Evolutionary conservation across 306 rosid genomes (phyloP).

Genomic region (Phaseolus lunatus): DNA sequence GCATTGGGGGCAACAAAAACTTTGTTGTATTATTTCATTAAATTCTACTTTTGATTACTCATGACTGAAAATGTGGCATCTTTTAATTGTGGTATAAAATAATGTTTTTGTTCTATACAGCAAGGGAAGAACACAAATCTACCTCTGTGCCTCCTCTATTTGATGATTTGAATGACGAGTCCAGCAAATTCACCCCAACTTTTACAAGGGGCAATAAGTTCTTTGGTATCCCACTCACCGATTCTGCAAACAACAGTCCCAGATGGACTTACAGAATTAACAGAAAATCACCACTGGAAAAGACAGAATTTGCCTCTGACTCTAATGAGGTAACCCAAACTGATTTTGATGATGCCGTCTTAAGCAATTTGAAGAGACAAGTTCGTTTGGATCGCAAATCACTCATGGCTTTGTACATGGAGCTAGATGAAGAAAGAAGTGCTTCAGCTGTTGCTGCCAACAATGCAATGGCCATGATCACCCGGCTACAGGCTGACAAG

Average conservation of each 20-base stretch:
- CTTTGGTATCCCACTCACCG: slow-evolving; percentile 80
- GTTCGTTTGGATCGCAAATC: slow-evolving; percentile 85
- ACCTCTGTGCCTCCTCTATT: slow-evolving; percentile 53
- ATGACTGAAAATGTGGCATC: slow-evolving; percentile 8
- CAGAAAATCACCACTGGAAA: slow-evolving; percentile 65
- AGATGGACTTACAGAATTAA: slow-evolving; percentile 58
- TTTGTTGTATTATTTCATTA: not conserved
- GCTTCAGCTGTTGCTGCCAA: slow-evolving; percentile 95
- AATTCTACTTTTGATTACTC: not conserved
- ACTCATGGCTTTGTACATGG: slow-evolving; percentile 85
- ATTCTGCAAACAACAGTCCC: slow-evolving; percentile 72
- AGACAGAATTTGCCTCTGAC: slow-evolving; percentile 58
- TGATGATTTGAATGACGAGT: slow-evolving; percentile 61
- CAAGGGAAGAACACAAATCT: slow-evolving; percentile 61
- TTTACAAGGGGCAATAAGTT: slow-evolving; percentile 65
- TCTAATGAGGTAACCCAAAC: slow-evolving; percentile 51
- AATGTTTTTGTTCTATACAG: slow-evolving; percentile 52
- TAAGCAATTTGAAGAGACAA: slow-evolving; percentile 63
- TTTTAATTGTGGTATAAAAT: slow-evolving; percentile 8
- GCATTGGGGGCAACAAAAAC: not conserved
- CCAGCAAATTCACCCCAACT: slow-evolving; percentile 55
- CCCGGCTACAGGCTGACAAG: slow-evolving; percentile 88
- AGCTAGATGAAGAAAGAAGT: slow-evolving; percentile 93
- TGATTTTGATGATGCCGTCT: slow-evolving; percentile 59
- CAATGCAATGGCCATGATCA: slow-evolving; percentile 99